Base-by-base conservation (phyloP, 345 rosid species). In the Arabis hirsuta region DNA sequence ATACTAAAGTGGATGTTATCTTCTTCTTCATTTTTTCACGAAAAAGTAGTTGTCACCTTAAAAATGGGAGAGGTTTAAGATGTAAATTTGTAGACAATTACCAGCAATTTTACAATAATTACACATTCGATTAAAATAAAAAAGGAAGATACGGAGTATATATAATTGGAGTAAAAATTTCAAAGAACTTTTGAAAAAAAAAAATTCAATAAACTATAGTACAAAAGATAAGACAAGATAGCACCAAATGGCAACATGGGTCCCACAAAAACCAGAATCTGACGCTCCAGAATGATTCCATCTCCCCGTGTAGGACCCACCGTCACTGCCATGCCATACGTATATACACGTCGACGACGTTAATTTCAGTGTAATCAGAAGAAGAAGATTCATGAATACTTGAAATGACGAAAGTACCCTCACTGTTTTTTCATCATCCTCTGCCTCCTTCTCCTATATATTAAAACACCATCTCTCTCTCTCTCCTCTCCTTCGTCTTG, bases 231-330 rank as follows among this genome's bases (percentile, higher is more conserved):
- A 75, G 70, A 76, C 53, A 62, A 62, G 60, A 69, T 42, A 53
- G 50, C 63, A 74, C 68, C 68, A 74, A 42, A 66, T 59, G 67
- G 61, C 39, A 57, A 51, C 5, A 50, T 1, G 13, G 68, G 73
- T 34, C 64, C 67, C 44, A 26, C 13, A 34, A 16, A 5, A 69
- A 44, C 3, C 5, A 54, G 68, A 62, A 75, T 75, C 79, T 61
- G 61, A 75, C 79, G 74, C 51, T 68, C 51, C 8, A 61, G 12
- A 45, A 75, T 62, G 73, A 75, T 75, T 75, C 55, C 57, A 62
- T 59, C 78, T 47, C 47, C 51, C 19, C 13, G 8, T 14, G 22
- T 60, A 22, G 62, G 73, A 5, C 46, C 69, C 12, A 38, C 69
- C 36, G 14, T 57, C 24, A 22, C 24, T 22, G 24, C 24, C 72